Conservation (phyloP, 306 rosid species). For the Prunus salicina region DNA sequence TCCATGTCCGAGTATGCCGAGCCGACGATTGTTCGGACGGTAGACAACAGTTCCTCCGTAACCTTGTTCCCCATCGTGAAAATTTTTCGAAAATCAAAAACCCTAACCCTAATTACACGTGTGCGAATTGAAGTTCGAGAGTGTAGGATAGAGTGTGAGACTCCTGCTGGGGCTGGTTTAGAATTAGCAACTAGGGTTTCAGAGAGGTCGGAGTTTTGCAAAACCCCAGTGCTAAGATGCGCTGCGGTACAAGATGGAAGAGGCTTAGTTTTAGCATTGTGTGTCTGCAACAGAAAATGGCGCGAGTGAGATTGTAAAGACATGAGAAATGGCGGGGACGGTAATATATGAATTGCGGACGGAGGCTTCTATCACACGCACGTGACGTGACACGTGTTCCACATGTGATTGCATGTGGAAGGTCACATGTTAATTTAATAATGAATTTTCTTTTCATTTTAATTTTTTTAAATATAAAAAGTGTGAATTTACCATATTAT, state of each 20-base stretch:
- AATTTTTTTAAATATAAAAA: no score
- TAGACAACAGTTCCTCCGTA: slow-evolving; percentile 59
- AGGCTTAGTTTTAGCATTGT: not conserved
- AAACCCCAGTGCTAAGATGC: not conserved
- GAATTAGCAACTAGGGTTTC: not conserved
- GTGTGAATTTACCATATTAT: no score
- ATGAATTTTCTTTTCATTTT: no score
- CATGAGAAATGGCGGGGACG: slow-evolving; percentile 10
- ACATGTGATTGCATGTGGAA: not conserved
- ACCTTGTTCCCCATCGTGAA: slow-evolving; percentile 63
- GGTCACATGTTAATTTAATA: not conserved
- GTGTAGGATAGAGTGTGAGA: no score
- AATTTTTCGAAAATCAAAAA: slow-evolving; percentile 18
- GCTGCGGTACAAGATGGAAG: not conserved
- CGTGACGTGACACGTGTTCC: not conserved
- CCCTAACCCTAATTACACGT: slow-evolving; percentile 32
- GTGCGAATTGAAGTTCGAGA: not conserved
- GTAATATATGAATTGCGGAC: not conserved
- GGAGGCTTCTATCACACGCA: not conserved
- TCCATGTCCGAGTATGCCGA: slow-evolving; percentile 81
- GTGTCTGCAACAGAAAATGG: not conserved
- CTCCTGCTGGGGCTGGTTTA: not conserved
- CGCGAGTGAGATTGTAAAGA: not conserved
- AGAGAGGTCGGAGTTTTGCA: not conserved
- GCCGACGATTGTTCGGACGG: slow-evolving; percentile 76